A percentile compares a stretch with the other conserved stretches of the same genome.
Conservation (phyloP, 2,329 filamentous ascomycete genomes). For the Aspergillus neoniger region DNA sequence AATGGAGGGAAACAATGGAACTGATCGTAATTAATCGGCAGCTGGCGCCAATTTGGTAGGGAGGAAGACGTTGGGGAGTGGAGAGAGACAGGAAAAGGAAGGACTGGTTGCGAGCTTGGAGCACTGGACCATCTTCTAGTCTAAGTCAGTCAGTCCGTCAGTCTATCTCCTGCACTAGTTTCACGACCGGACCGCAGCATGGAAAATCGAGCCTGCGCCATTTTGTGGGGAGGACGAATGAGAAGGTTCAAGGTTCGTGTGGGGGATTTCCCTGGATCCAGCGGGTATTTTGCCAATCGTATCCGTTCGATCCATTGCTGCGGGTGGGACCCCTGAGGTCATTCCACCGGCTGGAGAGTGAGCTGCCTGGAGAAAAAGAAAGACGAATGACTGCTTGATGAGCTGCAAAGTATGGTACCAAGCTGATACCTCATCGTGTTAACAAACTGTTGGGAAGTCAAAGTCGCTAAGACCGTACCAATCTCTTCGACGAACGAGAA, state of each 20-base stretch:
- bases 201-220: conserved; percentile 18
- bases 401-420: neutral
- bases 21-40: conserved; percentile 1
- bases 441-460: too few relatives aligned
- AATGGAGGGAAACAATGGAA: conserved; percentile 7
- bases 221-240: conserved; percentile 24
- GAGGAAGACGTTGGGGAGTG: neutral
- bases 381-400: neutral
- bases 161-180: neutral
- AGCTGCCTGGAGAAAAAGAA: neutral
- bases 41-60: neutral
- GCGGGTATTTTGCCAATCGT: conserved; percentile 16
- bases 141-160: too few relatives aligned
- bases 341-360: neutral
- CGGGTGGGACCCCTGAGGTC: conserved; percentile 7
- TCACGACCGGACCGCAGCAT: conserved; percentile 3
- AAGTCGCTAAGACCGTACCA: too few relatives aligned
- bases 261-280: conserved; percentile 26
- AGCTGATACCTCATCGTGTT: too few relatives aligned
- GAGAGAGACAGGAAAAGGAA: conserved; percentile 1
- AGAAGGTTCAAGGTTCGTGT: conserved; percentile 17
- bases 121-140: too few relatives aligned
- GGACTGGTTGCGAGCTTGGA: too few relatives aligned
- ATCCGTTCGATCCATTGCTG: conserved; percentile 5
- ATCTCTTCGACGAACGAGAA: too few relatives aligned